Conservation (phyloP, 345 rosid genomes). For the Theobroma cacao region DNA sequence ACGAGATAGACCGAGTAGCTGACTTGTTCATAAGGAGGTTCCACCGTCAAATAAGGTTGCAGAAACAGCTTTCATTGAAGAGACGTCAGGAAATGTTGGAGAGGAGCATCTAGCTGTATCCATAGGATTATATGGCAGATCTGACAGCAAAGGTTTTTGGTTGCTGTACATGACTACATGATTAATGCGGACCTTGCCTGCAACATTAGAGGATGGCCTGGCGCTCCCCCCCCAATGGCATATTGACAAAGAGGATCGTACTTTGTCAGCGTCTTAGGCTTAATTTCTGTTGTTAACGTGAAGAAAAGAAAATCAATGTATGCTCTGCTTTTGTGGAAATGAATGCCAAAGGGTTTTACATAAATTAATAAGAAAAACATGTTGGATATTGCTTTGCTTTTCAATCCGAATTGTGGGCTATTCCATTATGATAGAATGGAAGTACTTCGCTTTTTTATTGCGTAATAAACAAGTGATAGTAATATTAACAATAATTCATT, state of each 20-base stretch:
- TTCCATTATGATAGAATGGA: no score
- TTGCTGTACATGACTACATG: neutral
- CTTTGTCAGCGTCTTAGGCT: neutral
- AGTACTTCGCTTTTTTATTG: no score
- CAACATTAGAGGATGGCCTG: neutral
- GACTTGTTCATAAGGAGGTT: slow-evolving; percentile 74
- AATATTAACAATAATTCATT: no score
- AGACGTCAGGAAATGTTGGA: slow-evolving; percentile 29
- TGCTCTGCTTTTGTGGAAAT: neutral
- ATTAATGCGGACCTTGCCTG: neutral
- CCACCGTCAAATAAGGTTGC: slow-evolving; percentile 68
- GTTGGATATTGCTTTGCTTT: no score
- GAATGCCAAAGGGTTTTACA: neutral
- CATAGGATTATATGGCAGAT: neutral
- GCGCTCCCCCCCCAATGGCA: neutral
- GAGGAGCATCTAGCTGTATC: slow-evolving; percentile 1
- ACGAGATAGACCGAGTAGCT: slow-evolving; percentile 76
- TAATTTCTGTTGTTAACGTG: neutral
- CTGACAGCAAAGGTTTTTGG: neutral
- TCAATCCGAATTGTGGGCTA: no score
- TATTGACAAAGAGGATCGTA: neutral
- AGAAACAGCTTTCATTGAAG: slow-evolving; percentile 66
- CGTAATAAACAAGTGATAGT: no score
- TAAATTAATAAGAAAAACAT: no score
- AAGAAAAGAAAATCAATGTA: neutral